Evolutionary conservation across 306 rosid species (phyloP).

Genomic region (Inga oerstediana): DNA sequence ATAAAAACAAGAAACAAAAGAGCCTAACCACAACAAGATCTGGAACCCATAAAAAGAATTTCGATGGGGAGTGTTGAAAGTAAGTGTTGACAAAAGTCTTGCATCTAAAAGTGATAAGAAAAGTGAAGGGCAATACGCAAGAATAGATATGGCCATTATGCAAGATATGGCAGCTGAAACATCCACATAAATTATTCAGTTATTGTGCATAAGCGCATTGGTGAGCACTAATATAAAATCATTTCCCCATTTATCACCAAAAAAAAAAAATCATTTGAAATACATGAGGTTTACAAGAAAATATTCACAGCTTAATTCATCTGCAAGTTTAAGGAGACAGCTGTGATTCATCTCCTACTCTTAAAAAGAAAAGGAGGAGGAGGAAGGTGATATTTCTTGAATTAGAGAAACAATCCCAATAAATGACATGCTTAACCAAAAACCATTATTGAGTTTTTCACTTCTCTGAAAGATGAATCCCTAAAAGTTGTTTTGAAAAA

Average conservation of each 20-base stretch:
- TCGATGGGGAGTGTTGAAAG: background rate
- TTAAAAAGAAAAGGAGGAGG: background rate
- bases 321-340: constrained; percentile 19
- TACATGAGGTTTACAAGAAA: constrained; percentile 16
- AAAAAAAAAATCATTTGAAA: background rate
- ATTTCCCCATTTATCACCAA: no score
- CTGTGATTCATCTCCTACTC: background rate
- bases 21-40: background rate
- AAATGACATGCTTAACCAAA: background rate
- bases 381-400: background rate
- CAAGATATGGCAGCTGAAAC: background rate
- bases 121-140: background rate
- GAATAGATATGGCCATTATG: background rate
- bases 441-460: background rate
- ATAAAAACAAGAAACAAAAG: background rate
- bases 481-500: background rate
- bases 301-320: constrained; percentile 11
- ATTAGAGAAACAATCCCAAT: background rate
- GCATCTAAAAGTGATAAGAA: background rate
- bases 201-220: background rate
- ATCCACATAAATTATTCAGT: background rate
- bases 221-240: background rate
- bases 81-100: background rate
- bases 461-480: constrained; percentile 9
- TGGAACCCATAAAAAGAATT: background rate